phyloP scores from a whole-genome alignment of 306 rosid species.

The Vigna angularis region DNA sequence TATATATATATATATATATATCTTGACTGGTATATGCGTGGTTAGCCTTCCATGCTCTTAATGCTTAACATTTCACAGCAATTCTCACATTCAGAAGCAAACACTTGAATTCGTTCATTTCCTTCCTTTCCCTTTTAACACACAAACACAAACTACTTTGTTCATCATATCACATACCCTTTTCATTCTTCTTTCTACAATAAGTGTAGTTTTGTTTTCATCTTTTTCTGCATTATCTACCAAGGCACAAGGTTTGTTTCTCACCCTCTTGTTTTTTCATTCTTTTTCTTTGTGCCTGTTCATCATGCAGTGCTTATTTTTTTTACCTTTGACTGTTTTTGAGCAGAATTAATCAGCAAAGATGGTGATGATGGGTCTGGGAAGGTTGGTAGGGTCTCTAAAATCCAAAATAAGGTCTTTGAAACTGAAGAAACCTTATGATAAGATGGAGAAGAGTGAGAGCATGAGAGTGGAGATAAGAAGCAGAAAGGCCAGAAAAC shows the following conservation, averaged over 20 bases:
- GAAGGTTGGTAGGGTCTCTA: constrained; percentile 65
- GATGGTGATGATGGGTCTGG: constrained; percentile 62
- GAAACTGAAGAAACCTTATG: constrained; percentile 77
- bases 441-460: constrained; percentile 94
- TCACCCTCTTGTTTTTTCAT: not conserved
- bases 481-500: constrained; percentile 86
- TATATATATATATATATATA: not conserved
- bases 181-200: not conserved
- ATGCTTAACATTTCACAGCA: constrained; percentile 25
- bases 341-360: constrained; percentile 37
- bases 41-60: constrained; percentile 31
- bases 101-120: constrained; percentile 41
- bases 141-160: not conserved
- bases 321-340: not conserved
- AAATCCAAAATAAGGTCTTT: constrained; percentile 73
- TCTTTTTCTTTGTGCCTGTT: not conserved
- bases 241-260: constrained; percentile 37
- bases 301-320: not conserved
- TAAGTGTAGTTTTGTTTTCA: not conserved
- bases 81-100: constrained; percentile 31
- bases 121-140: not conserved
- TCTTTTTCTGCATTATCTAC: not conserved
- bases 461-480: constrained; percentile 95
- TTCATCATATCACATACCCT: not conserved
- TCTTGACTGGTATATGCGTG: constrained; percentile 34